Conservation (phyloP, 495 filamentous ascomycete genomes). For the Rusavskia elegans region DNA sequence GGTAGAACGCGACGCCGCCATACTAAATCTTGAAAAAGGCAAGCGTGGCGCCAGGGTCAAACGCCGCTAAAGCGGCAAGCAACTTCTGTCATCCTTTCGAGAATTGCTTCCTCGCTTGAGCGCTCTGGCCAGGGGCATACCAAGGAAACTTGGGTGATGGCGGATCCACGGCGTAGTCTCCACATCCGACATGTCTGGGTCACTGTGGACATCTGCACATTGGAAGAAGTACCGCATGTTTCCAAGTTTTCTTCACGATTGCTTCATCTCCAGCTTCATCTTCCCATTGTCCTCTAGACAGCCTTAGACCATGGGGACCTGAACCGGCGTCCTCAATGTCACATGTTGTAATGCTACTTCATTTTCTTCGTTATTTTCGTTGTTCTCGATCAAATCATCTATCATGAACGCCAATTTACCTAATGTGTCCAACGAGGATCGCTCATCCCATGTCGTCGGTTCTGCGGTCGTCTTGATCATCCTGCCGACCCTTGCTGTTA, state of each 20-base stretch:
- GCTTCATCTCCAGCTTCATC: not conserved
- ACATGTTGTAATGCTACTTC: not conserved
- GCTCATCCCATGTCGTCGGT: conserved; percentile 1
- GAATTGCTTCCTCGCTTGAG: not conserved
- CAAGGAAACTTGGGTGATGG: not conserved
- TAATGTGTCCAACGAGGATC: not conserved
- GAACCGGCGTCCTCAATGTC: too few species aligned
- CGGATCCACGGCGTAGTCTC: not conserved
- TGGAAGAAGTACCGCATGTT: not conserved
- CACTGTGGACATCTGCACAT: not conserved
- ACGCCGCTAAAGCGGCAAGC: too few species aligned
- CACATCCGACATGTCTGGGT: not conserved
- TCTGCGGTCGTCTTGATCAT: conserved; percentile 5
- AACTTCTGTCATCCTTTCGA: not conserved
- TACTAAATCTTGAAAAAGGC: too few species aligned
- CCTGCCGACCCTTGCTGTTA: conserved; percentile 7
- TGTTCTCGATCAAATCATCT: not conserved
- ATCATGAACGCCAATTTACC: not conserved
- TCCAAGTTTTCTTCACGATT: not conserved
- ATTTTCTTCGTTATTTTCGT: not conserved
- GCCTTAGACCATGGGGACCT: too few species aligned
- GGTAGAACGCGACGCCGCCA: too few species aligned
- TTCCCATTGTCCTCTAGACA: not conserved
- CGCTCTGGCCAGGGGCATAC: not conserved
- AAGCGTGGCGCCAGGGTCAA: too few species aligned